Base-by-base conservation (phyloP, 2,329 filamentous ascomycete genomes). In the Diaporthe aspalathi region DNA sequence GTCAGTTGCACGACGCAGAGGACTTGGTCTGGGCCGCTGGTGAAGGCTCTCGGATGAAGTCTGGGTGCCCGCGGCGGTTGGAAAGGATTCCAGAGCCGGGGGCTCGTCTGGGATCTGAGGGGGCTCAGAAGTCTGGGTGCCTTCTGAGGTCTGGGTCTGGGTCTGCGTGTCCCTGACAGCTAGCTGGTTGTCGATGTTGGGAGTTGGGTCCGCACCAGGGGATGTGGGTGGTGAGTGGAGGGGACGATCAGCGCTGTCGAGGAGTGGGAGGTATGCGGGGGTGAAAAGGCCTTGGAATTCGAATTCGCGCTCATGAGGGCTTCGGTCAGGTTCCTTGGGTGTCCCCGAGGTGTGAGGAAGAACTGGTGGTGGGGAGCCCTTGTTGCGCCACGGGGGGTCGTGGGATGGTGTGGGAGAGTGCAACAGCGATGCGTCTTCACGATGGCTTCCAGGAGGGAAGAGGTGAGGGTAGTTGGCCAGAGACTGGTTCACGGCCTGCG, bases 271-370 rank as follows among this genome's bases (percentile, higher is more conserved):
- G 76, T 88, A 92, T 73, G 82, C 86, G 35, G 89, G 90, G 45
- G 87, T 91, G 77, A 92, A 91, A 72, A 92, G 80, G 73, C 89
- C 89, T 74, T 86, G 85, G 74, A 92, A 87, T 75, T 91, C 89
- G 76, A 82, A 81, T 74, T 91, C 88, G 72, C 87, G 85, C 71
- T 87, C 86, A 80, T 86, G 86, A 65, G 84, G 84, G 76, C 83
- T 84, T 74, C 81, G 77, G 63, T 81, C 81, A 74, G 80, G 78
- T 12, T 81, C 80, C 52, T 80, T 78, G 12, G 81, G 79, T 8
- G 74, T 76, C 50, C 78, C 80, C 1, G 82, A 81, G 22, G 80
- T 82, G 71, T 82, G 80, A 74, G 79, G 81, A 49, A 83, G 79
- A 63, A 81, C 74, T 8, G 83, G 82, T 24, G 82, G 81, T n/a